Evolutionary conservation across 2,329 filamentous ascomycete species (phyloP).

Genomic region (Colletotrichum gigasporum): DNA sequence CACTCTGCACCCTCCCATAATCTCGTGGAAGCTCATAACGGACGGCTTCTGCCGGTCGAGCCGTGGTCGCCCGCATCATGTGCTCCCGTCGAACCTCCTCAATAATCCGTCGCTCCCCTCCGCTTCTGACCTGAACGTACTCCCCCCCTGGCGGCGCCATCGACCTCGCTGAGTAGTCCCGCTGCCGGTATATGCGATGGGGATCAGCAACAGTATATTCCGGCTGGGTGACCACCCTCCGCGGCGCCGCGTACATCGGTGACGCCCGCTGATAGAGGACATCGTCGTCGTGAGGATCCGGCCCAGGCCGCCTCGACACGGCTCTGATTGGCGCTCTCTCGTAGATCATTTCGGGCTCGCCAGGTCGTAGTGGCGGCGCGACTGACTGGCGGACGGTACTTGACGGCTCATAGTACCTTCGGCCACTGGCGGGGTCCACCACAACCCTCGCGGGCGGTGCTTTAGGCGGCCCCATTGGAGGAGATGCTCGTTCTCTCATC

Average conservation of each 20-base stretch:
- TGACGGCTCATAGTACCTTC: conserved; percentile 74
- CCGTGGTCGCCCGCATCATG: conserved; percentile 64
- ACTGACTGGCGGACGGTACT: conserved; percentile 61
- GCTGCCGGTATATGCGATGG: conserved; percentile 63
- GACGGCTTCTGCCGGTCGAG: conserved; percentile 60
- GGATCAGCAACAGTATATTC: conserved; percentile 63
- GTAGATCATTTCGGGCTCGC: conserved; percentile 69
- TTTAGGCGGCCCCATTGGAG: conserved; percentile 60
- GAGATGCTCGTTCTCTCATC: conserved; percentile 52
- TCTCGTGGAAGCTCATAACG: conserved; percentile 52
- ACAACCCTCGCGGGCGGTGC: conserved; percentile 74
- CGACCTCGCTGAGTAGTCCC: conserved; percentile 66
- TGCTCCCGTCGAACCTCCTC: conserved; percentile 64
- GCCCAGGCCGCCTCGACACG: conserved; percentile 57
- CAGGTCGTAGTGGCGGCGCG: conserved; percentile 52
- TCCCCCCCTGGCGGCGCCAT: conserved; percentile 52
- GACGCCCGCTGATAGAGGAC: conserved; percentile 61
- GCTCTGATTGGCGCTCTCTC: conserved; percentile 68
- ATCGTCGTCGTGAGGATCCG: conserved; percentile 60
- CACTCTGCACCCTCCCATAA: conserved; percentile 56
- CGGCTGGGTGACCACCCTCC: conserved; percentile 70
- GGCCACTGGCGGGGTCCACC: conserved; percentile 79
- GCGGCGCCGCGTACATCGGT: conserved; percentile 58
- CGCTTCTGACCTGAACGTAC: conserved; percentile 57
- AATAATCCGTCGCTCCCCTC: conserved; percentile 50